Evolutionary conservation across 139 green algal genomes (phyloP).

Genomic region (Chlamydomonas schloesseri): DNA sequence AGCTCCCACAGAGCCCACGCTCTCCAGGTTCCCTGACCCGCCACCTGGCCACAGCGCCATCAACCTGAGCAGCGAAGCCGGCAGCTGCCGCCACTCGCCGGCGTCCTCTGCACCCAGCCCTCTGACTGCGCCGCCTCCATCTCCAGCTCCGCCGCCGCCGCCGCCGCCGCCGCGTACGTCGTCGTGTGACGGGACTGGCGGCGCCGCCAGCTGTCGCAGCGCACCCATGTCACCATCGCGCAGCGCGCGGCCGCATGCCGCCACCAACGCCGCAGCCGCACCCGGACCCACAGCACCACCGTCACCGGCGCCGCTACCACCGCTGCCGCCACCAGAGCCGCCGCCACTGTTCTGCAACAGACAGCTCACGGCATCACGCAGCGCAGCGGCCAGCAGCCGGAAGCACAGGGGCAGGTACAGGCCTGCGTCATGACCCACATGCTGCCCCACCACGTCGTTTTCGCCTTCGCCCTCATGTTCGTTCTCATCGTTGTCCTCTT

Average conservation of each 20-base stretch:
- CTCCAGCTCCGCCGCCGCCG: background rate
- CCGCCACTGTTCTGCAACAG: conserved; percentile 28
- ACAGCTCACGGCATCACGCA: background rate
- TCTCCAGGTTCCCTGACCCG: background rate
- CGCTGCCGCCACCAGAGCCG: background rate
- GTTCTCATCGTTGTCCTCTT: too few species aligned
- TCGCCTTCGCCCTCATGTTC: too few species aligned
- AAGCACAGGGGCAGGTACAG: conserved; percentile 9
- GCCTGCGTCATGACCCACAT: too few species aligned
- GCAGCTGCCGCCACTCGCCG: background rate
- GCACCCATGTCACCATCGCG: background rate
- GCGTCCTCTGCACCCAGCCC: background rate
- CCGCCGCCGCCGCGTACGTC: background rate
- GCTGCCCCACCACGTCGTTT: too few species aligned
- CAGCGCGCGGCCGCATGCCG: background rate
- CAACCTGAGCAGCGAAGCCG: background rate
- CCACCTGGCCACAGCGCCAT: background rate
- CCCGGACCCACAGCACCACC: too few species aligned
- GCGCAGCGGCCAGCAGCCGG: background rate
- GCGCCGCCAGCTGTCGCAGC: background rate
- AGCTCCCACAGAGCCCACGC: background rate
- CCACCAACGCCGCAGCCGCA: background rate
- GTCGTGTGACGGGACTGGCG: background rate
- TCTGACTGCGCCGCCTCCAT: too few species aligned
- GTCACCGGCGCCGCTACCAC: too few species aligned